phyloP scores from a whole-genome alignment of 768 basidiomycete species.

The Lentinula detonsa region DNA sequence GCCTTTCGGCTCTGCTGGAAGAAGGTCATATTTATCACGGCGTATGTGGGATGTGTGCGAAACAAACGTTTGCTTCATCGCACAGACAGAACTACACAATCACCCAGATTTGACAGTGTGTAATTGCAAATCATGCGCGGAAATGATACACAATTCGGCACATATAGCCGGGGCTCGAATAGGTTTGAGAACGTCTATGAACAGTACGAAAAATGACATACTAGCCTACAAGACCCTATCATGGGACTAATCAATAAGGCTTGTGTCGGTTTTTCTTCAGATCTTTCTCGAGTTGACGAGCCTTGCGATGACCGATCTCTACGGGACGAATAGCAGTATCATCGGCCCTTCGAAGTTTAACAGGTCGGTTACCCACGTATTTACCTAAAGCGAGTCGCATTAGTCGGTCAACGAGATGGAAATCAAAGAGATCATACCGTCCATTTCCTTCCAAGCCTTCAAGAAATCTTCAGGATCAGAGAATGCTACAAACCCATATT shows the following conservation, averaged over 20 bases:
- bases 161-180: too few species aligned
- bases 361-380: slow-evolving; percentile 97
- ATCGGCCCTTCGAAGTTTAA: slow-evolving; percentile 94
- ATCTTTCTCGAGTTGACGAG: slow-evolving; percentile 83
- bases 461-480: slow-evolving; percentile 98
- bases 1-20: too few species aligned
- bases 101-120: too few species aligned
- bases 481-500: slow-evolving; percentile 96
- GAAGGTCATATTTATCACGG: too few species aligned
- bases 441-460: slow-evolving; percentile 99
- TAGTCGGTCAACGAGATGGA: not conserved
- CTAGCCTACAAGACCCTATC: not conserved
- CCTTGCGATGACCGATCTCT: slow-evolving; percentile 90
- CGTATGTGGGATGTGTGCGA: too few species aligned
- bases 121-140: too few species aligned
- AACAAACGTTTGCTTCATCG: too few species aligned
- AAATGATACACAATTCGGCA: too few species aligned
- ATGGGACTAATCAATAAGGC: slow-evolving; percentile 54
- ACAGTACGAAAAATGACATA: not conserved
- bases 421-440: slow-evolving; percentile 54
- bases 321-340: slow-evolving; percentile 82
- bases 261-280: slow-evolving; percentile 83
- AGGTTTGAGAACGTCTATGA: not conserved
- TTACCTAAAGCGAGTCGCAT: slow-evolving; percentile 49
- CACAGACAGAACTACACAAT: too few species aligned